Evolutionary conservation across 345 rosid genomes (phyloP), one percentile per base, ranked within the genome.

Genomic region (Populus deltoides): DNA sequence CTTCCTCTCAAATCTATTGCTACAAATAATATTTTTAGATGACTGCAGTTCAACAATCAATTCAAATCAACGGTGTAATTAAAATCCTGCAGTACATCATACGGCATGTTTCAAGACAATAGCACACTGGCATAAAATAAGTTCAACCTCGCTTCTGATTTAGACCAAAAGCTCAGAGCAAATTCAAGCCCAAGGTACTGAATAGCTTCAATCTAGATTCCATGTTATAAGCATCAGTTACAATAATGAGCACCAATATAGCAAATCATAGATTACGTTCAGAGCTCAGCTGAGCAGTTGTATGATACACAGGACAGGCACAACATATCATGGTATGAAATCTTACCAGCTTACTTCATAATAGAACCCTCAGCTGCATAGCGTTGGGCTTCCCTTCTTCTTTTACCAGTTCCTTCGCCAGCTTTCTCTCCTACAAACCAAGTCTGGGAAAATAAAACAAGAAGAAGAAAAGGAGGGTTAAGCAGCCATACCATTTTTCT

Each of bases 281-380:
- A 51, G 22, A 51, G n/a, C 57, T 51, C 22, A 51, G 57, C 57
- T 17, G n/a, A 51, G 49, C 57, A 49, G 55, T 49, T 15, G 22
- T 49, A 49, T 17, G 55, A 17, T 49, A 16, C 22, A 49, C 55
- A 15, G 55, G 55, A 5, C 55, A 49, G 55, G 55, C 55, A 49
- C 55, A 49, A 1, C 18, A 16, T 25, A 25, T 25, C 27, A 25
- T 25, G 27, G 27, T 25, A 77, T 61, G 71, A 80, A 6, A 71
- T 80, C 90, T 84, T 81, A 97, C 99, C 80, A 65, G 99, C 95
- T 78, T 94, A 89, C 67, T 85, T 80, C 78, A 89, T 88, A 43
- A 97, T 78, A 69, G 97, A 94, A 86, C 66, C 83, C 82, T 90
- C 98, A 66, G 99, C 93, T 27, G 99, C 97, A 81, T 82, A 90